phyloP scores from a whole-genome alignment of 2,329 filamentous ascomycete species.

The Alternaria sp. region DNA sequence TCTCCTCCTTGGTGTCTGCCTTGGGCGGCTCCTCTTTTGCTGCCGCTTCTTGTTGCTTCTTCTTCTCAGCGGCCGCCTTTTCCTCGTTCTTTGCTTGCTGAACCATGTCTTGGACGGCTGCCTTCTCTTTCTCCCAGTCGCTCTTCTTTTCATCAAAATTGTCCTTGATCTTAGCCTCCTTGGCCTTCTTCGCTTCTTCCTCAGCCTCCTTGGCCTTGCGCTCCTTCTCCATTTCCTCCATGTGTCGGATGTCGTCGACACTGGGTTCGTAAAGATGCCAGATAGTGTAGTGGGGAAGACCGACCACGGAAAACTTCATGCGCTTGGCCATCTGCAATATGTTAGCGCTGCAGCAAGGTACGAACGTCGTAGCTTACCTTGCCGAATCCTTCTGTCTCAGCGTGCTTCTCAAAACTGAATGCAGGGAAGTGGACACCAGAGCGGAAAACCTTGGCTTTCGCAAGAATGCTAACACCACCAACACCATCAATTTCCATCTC shows the following conservation, averaged over 20 bases:
- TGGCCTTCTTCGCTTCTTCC: slow-evolving; percentile 76
- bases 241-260: slow-evolving; percentile 94
- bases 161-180: slow-evolving; percentile 79
- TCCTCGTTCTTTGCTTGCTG: slow-evolving; percentile 62
- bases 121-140: slow-evolving; percentile 93
- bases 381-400: slow-evolving; percentile 97
- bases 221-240: slow-evolving; percentile 98
- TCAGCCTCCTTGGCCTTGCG: slow-evolving; percentile 80
- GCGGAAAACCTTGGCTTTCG: slow-evolving; percentile 94
- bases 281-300: slow-evolving; percentile 96
- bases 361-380: slow-evolving; percentile 70
- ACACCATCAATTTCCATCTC: slow-evolving; percentile 99
- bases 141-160: slow-evolving; percentile 78
- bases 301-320: slow-evolving; percentile 95
- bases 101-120: slow-evolving; percentile 75
- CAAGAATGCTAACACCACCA: slow-evolving; percentile 95
- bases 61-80: slow-evolving; percentile 51
- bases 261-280: slow-evolving; percentile 99
- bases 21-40: slow-evolving; percentile 39
- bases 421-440: slow-evolving; percentile 96
- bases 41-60: slow-evolving; percentile 64
- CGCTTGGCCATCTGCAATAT: slow-evolving; percentile 85
- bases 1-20: slow-evolving; percentile 33
- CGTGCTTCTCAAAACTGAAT: slow-evolving; percentile 98
- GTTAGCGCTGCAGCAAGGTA: slow-evolving; percentile 33